These are phyloP conservation scores for Thelonectria rubi DNA, from an alignment of 2,329 filamentous ascomycete species.

Conservation along the genomic window DNA sequence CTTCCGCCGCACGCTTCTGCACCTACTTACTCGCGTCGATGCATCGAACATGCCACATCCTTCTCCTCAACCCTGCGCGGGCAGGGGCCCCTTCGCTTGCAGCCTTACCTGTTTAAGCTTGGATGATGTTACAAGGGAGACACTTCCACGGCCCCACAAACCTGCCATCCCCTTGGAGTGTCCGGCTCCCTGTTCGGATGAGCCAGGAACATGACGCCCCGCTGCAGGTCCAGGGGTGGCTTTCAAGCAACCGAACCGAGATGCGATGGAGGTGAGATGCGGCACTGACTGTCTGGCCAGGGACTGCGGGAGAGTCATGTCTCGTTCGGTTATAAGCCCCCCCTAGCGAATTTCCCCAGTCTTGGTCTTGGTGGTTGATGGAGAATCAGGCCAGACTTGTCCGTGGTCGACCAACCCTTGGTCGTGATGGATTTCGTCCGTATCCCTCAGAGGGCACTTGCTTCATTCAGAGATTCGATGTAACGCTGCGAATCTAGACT, in stretches of 20 bases:
- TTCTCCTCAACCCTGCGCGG: background rate
- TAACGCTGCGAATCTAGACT: slow-evolving; percentile 11
- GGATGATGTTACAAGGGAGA: background rate
- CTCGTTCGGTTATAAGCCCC: slow-evolving; percentile 1
- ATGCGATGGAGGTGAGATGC: no score
- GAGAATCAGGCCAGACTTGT: slow-evolving; percentile 11
- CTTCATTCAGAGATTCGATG: slow-evolving; percentile 14
- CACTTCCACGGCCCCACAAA: slow-evolving; percentile 5
- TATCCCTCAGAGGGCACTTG: background rate
- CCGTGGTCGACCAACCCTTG: background rate
- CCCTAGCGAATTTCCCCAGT: slow-evolving; percentile 9
- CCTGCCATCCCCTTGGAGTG: slow-evolving; percentile 6
- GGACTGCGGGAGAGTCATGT: background rate
- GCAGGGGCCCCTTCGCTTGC: background rate
- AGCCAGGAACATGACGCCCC: slow-evolving; percentile 4
- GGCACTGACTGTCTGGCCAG: no score
- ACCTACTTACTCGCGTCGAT: background rate
- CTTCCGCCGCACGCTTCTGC: background rate
- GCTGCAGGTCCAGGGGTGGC: background rate
- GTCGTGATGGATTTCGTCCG: background rate
- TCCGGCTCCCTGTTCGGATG: slow-evolving; percentile 2
- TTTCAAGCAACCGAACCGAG: no score
- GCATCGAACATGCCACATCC: background rate
- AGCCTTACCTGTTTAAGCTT: slow-evolving; percentile 13
- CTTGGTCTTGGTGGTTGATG: no score